Base-by-base conservation (phyloP, 2,329 filamentous ascomycete species). In the Shiraia sp. region DNA sequence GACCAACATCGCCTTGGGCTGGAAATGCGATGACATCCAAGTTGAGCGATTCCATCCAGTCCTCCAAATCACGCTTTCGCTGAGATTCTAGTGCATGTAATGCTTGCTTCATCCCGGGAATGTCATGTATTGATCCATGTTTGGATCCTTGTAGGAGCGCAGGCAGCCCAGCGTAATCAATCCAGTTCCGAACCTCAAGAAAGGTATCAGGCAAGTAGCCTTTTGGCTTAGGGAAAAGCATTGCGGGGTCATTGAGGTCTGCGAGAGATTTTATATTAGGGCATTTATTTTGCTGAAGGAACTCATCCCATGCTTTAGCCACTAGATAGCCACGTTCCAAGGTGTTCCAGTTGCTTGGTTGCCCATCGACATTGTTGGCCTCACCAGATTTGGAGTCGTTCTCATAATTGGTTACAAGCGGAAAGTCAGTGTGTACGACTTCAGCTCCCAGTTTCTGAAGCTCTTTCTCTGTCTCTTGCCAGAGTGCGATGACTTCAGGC, bases 281-380 rank as follows among this genome's bases (percentile, higher is more conserved):
- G 14, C 78, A 74, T 6, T 57, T 59, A 45, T 77, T 78, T 2
- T 59, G 45, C 2, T 51, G 46, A 2, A 80, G 63, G 37, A 80
- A 81, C 31, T 75, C 72, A 40, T 80, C 72, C 78, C 78, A 80
- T 0, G 73, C 71, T 47, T 75, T 73, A 2, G 77, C 75, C 2
- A 79, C 73, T 1, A 79, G 62, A n/a, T 72, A 61, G 14, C 75
- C 68, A 40, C 76, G 68, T 49, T 79, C 77, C 17, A 71, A 68
- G 34, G 55, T 59, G 27, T 74, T 71, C 76, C 76, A 79, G 40
- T 72, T 66, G 1, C 69, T 63, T 1, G 74, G 72, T 22, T 73
- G 66, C 4, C 70, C 65, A 0, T 61, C 53, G 8, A 75, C 69
- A 17, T 75, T 75, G 37, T 72, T 72, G 4, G 70, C 48, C 31